Percentiles rank a stretch among this genome's conserved stretches.
phyloP scores from a whole-genome alignment of 139 green algal species.

The Chlorella sp. region DNA sequence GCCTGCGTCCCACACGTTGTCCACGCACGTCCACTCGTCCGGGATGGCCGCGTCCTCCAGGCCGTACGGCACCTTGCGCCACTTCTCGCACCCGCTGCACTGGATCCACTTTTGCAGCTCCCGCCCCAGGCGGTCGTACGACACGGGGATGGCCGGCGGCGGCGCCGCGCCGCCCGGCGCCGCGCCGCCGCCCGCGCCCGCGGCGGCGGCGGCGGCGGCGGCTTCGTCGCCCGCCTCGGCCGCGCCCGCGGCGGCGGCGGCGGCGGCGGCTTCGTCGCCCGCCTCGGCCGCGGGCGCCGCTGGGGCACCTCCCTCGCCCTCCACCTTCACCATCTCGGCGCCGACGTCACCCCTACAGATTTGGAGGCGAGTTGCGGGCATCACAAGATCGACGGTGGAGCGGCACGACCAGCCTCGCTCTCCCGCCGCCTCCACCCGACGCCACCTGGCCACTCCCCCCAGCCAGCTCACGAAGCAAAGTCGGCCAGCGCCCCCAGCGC shows the following conservation, averaged over 20 bases:
- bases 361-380: neutral
- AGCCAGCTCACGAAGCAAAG: constrained; percentile 45
- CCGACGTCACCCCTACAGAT: neutral
- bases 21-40: constrained; percentile 74
- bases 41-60: constrained; percentile 71
- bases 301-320: neutral
- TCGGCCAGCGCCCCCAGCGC: constrained; percentile 50
- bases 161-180: neutral
- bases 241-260: neutral
- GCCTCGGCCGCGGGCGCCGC: neutral
- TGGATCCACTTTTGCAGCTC: constrained; percentile 89
- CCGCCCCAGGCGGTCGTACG: constrained; percentile 32
- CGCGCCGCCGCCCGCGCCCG: constrained; percentile 1
- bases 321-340: constrained; percentile 12
- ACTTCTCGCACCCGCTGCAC: constrained; percentile 78
- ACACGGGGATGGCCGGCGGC: constrained; percentile 18
- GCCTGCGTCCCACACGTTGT: constrained; percentile 74
- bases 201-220: neutral
- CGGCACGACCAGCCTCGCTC: no score
- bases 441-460: neutral
- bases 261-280: no score
- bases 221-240: neutral
- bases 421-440: no score
- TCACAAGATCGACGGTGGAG: no score
- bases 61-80: constrained; percentile 79